Evolutionary conservation across 106 monocot species (phyloP).

Genomic region (Dendrobium huoshanense): DNA sequence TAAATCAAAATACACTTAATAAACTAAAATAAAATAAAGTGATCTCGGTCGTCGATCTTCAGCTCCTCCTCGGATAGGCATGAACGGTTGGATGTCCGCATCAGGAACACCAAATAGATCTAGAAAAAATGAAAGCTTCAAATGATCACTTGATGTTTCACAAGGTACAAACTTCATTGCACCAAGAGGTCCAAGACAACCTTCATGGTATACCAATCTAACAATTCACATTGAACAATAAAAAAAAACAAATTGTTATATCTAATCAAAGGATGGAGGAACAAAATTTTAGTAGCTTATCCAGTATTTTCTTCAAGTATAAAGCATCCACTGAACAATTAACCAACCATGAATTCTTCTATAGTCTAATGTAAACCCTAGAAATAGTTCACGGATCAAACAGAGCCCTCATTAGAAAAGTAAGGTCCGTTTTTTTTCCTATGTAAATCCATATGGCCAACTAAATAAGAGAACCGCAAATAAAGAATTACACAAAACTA

Average conservation of each 20-base stretch:
- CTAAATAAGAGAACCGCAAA: too few species aligned
- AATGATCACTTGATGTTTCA: not conserved
- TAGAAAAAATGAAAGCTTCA: not conserved
- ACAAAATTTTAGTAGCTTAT: too few species aligned
- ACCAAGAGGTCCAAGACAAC: not conserved
- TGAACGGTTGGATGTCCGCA: too few species aligned
- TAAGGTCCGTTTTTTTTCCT: not conserved
- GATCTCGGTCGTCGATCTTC: too few species aligned
- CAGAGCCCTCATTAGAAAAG: not conserved
- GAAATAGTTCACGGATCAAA: not conserved
- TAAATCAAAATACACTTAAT: too few species aligned
- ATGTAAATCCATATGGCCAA: too few species aligned
- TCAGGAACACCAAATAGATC: not conserved
- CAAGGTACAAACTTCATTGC: not conserved
- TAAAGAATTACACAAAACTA: too few species aligned
- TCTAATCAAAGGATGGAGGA: too few species aligned
- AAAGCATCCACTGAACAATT: not conserved
- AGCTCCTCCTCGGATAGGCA: too few species aligned
- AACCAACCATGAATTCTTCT: not conserved
- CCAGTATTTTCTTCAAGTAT: not conserved
- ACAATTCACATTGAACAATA: not conserved
- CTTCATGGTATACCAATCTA: not conserved
- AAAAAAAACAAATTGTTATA: not conserved
- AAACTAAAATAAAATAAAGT: too few species aligned
- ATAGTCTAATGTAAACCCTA: not conserved